Conservation (phyloP, 352 stramenopile genomes). For the Pythium phragmitis region DNA sequence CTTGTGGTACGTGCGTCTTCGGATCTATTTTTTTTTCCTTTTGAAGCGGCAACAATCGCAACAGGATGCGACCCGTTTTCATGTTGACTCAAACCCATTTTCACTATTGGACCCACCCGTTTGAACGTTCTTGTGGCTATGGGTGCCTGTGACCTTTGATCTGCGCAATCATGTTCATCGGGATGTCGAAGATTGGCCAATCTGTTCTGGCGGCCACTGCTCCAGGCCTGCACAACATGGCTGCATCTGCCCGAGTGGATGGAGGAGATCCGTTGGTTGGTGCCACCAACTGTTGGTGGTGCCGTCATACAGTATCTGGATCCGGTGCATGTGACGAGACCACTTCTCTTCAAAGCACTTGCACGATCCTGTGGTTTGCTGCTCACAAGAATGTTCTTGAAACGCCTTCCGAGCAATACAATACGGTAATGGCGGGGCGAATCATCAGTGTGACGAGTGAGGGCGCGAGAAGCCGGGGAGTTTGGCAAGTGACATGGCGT, state of each 20-base stretch:
- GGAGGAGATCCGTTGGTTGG: neutral
- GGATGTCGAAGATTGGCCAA: constrained; percentile 26
- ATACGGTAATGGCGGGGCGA: no score
- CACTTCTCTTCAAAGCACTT: no score
- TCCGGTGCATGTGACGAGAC: neutral
- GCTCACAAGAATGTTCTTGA: constrained; percentile 21
- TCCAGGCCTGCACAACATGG: neutral
- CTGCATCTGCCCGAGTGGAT: neutral
- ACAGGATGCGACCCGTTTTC: constrained; percentile 10
- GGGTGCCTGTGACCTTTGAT: neutral
- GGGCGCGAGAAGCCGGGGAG: no score
- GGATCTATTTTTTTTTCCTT: constrained; percentile 21
- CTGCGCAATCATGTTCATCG: constrained; percentile 23
- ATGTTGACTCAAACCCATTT: constrained; percentile 3
- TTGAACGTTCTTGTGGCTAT: constrained; percentile 26
- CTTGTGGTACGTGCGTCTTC: constrained; percentile 2
- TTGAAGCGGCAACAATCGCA: neutral
- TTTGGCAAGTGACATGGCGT: no score
- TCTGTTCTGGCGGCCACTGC: constrained; percentile 7
- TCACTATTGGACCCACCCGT: constrained; percentile 3
- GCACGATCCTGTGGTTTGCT: no score
- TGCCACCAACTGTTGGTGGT: neutral
- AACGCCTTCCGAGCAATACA: neutral
- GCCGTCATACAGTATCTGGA: neutral
- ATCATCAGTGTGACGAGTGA: no score